Evolutionary conservation across 768 basidiomycete species (phyloP).

Genomic region (Leccinum fibrillosum): DNA sequence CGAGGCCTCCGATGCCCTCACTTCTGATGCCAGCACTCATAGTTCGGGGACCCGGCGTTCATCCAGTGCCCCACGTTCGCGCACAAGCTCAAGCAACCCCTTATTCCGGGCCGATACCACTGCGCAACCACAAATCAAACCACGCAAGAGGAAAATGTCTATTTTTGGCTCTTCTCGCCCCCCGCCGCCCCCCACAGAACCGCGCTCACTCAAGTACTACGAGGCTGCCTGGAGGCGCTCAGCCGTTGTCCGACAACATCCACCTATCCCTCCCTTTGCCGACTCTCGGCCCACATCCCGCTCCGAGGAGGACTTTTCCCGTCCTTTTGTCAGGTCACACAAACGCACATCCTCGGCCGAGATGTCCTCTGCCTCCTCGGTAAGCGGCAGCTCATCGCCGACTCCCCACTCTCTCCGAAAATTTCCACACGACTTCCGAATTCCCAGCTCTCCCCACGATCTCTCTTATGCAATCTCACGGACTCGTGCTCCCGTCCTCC

Average conservation of each 20-base stretch:
- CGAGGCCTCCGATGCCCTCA: slow-evolving; percentile 13
- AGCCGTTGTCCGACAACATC: slow-evolving; percentile 2
- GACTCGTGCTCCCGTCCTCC: slow-evolving; percentile 66
- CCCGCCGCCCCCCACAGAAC: slow-evolving; percentile 45
- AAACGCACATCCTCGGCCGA: slow-evolving; percentile 44
- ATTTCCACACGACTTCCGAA: slow-evolving; percentile 10
- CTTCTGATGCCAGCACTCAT: slow-evolving; percentile 8
- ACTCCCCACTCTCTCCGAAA: slow-evolving; percentile 17
- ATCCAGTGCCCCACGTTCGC: slow-evolving; percentile 2
- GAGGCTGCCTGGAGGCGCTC: slow-evolving; percentile 49
- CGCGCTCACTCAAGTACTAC: slow-evolving; percentile 44
- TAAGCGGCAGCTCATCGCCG: slow-evolving; percentile 20
- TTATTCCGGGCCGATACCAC: slow-evolving; percentile 19
- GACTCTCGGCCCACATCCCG: slow-evolving; percentile 24
- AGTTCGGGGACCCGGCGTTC: slow-evolving; percentile 5
- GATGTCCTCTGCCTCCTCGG: slow-evolving; percentile 43
- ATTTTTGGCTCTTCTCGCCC: slow-evolving; percentile 35
- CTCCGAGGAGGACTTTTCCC: slow-evolving; percentile 40
- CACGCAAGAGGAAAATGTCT: slow-evolving; percentile 28
- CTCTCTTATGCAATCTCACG: slow-evolving; percentile 57
- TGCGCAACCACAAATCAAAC: slow-evolving; percentile 11
- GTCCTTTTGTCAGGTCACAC: slow-evolving; percentile 32
- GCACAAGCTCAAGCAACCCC: slow-evolving; percentile 13
- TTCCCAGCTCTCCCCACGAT: slow-evolving; percentile 52
- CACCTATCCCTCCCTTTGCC: slow-evolving; percentile 18